Evolutionary conservation across 2,329 filamentous ascomycete species (phyloP).

Genomic region (Mycosphaerella arachidis): DNA sequence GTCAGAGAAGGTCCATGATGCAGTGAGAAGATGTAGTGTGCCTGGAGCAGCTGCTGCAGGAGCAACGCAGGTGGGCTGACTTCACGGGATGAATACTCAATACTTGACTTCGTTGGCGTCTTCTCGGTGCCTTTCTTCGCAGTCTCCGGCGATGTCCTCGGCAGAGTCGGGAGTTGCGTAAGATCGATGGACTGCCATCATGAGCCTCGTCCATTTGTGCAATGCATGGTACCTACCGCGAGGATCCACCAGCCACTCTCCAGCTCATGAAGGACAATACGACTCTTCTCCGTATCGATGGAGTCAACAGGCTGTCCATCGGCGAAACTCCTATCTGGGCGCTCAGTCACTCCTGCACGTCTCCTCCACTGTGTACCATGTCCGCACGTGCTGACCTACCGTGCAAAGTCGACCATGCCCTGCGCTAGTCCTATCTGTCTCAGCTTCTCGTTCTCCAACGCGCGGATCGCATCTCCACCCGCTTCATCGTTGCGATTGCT

Average conservation of each 20-base stretch:
- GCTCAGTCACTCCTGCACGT: conserved; percentile 25
- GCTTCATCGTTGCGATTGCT: conserved; percentile 29
- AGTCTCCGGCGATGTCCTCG: conserved; percentile 32
- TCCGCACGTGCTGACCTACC: conserved; percentile 35
- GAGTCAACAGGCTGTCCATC: conserved; percentile 70
- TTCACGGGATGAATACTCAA: conserved; percentile 86
- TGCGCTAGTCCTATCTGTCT: conserved; percentile 93
- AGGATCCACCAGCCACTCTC: conserved; percentile 94
- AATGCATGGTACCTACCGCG: conserved; percentile 58
- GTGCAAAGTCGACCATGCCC: conserved; percentile 68
- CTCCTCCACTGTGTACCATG: conserved; percentile 13
- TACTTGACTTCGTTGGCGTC: conserved; percentile 34
- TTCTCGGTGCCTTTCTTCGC: conserved; percentile 24
- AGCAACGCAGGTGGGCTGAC: conserved; percentile 77
- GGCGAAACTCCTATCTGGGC: conserved; percentile 63
- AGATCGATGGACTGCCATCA: conserved; percentile 67
- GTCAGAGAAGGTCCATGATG: conserved; percentile 77
- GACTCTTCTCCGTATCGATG: conserved; percentile 85
- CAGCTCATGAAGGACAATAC: conserved; percentile 79
- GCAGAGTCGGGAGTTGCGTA: conserved; percentile 60
- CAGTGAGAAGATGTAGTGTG: conserved; percentile 78
- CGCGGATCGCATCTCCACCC: conserved; percentile 39
- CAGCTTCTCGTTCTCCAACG: conserved; percentile 78
- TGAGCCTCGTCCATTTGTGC: conserved; percentile 13
- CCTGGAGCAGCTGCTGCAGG: conserved; percentile 73